phyloP scores from a whole-genome alignment of 768 basidiomycete genomes.

The Krasilnikovozyma curviuscula region DNA sequence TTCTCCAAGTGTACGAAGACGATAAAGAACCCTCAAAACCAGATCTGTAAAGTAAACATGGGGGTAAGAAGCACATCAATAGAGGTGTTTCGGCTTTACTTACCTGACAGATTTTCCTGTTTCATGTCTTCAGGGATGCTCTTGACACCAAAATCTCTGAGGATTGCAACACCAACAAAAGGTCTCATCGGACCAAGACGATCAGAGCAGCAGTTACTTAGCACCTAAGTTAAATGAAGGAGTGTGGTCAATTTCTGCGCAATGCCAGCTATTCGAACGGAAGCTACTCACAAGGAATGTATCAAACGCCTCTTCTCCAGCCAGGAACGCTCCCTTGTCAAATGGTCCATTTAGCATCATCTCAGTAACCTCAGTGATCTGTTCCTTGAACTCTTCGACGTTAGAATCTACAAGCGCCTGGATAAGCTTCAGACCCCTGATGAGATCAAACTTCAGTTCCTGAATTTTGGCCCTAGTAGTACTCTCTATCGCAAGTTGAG shows the following conservation, averaged over 20 bases:
- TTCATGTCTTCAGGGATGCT: conserved; percentile 52
- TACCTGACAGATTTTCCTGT: conserved; percentile 49
- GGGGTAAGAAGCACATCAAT: too few relatives aligned
- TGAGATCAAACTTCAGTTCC: conserved; percentile 36
- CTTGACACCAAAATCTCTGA: conserved; percentile 48
- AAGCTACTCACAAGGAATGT: conserved; percentile 54
- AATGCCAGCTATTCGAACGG: background rate
- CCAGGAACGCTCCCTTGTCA: conserved; percentile 40
- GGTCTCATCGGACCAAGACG: conserved; percentile 46
- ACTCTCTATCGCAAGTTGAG: conserved; percentile 64
- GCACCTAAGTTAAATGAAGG: conserved; percentile 25
- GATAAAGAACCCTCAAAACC: conserved; percentile 65
- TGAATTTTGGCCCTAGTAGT: conserved; percentile 44
- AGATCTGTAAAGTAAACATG: conserved; percentile 37
- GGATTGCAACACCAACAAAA: conserved; percentile 66
- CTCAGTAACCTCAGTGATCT: conserved; percentile 40
- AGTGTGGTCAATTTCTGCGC: background rate
- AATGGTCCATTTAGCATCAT: conserved; percentile 50
- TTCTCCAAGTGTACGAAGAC: conserved; percentile 59
- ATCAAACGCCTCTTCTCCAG: conserved; percentile 44
- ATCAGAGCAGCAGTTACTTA: conserved; percentile 53
- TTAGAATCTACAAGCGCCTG: conserved; percentile 38
- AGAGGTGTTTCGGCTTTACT: background rate
- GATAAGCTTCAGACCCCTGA: conserved; percentile 52
- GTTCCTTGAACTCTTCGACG: conserved; percentile 36